These are phyloP conservation scores for Kodamaea laetipori DNA, from an alignment of 805 yeast species.

Conservation along the genomic window DNA sequence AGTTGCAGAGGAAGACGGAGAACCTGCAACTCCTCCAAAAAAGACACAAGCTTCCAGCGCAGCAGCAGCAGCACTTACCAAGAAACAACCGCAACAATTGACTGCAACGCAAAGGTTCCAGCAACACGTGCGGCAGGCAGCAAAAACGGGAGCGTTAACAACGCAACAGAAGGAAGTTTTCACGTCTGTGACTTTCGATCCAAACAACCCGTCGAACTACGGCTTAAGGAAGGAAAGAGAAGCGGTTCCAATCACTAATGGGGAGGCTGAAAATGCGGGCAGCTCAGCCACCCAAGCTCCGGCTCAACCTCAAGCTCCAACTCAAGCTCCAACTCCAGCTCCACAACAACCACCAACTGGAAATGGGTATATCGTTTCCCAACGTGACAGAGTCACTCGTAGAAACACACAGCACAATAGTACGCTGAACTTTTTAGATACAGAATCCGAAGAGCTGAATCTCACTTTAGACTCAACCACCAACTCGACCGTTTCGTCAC, in stretches of 20 bases:
- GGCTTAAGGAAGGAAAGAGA: slow-evolving; percentile 16
- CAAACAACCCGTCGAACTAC: slow-evolving; percentile 33
- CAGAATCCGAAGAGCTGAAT: slow-evolving; percentile 12
- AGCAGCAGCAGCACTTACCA: slow-evolving; percentile 12
- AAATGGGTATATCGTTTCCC: slow-evolving; percentile 1
- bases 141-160: slow-evolving; percentile 38
- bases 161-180: slow-evolving; percentile 40
- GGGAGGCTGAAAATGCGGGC: background rate
- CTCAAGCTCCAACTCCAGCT: slow-evolving; percentile 1
- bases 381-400: slow-evolving; percentile 29
- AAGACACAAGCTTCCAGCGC: slow-evolving; percentile 11
- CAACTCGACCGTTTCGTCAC: slow-evolving; percentile 12
- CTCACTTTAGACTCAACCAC: slow-evolving; percentile 8
- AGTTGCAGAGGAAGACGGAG: slow-evolving; percentile 23
- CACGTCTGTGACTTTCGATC: slow-evolving; percentile 43
- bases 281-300: slow-evolving; percentile 1
- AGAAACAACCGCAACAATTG: slow-evolving; percentile 19
- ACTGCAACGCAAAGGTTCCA: slow-evolving; percentile 44
- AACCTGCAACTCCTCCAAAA: background rate
- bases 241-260: background rate
- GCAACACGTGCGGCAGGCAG: slow-evolving; percentile 40
- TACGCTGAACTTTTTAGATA: slow-evolving; percentile 9
- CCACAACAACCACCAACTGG: slow-evolving; percentile 1
- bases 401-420: slow-evolving; percentile 36
- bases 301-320: background rate